Percentiles rank a stretch among this genome's conserved stretches.
These are phyloP conservation scores for Grosmannia clavigera DNA, from an alignment of 2,329 filamentous ascomycete species.

Conservation along the genomic window DNA sequence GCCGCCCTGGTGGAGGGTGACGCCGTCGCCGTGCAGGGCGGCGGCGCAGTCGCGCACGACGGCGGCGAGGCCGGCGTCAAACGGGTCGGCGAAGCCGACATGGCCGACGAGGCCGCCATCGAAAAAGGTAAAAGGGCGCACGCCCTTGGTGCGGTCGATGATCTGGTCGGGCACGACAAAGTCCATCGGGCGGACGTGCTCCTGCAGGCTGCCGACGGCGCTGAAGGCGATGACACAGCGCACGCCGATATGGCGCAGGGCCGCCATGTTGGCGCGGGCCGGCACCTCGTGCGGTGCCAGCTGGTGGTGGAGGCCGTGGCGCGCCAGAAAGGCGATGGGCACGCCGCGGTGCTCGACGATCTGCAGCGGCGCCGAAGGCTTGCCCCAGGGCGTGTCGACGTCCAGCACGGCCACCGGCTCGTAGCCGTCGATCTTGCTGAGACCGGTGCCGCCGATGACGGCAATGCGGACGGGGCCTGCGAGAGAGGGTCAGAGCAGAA, in stretches of 20 bases:
- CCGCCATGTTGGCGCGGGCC: slow-evolving; percentile 91
- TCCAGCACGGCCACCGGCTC: slow-evolving; percentile 69
- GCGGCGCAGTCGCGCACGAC: slow-evolving; percentile 68
- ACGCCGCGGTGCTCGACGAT: slow-evolving; percentile 79
- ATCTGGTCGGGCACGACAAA: slow-evolving; percentile 94
- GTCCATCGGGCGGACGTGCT: slow-evolving; percentile 88
- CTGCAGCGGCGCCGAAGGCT: slow-evolving; percentile 61
- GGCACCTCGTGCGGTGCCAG: slow-evolving; percentile 92
- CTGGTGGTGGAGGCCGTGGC: slow-evolving; percentile 82
- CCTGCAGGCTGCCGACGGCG: slow-evolving; percentile 83
- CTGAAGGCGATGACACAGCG: slow-evolving; percentile 88
- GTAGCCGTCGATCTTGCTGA: slow-evolving; percentile 78
- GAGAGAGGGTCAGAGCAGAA: neutral
- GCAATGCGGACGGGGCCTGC: slow-evolving; percentile 66
- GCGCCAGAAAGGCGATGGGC: slow-evolving; percentile 83
- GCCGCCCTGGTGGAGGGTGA: slow-evolving; percentile 72
- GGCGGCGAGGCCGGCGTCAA: slow-evolving; percentile 65
- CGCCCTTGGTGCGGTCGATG: slow-evolving; percentile 93
- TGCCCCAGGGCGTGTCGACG: slow-evolving; percentile 77
- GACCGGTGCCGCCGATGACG: slow-evolving; percentile 86
- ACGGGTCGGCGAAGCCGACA: slow-evolving; percentile 91
- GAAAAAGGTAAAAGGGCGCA: slow-evolving; percentile 93
- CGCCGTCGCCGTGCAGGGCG: slow-evolving; percentile 68
- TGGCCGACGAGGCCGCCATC: slow-evolving; percentile 85
- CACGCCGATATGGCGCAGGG: slow-evolving; percentile 81